A percentile compares a stretch with the other conserved stretches of the same genome.
Conservation (phyloP, 2,329 filamentous ascomycete genomes). For the Exophiala calicioides region DNA sequence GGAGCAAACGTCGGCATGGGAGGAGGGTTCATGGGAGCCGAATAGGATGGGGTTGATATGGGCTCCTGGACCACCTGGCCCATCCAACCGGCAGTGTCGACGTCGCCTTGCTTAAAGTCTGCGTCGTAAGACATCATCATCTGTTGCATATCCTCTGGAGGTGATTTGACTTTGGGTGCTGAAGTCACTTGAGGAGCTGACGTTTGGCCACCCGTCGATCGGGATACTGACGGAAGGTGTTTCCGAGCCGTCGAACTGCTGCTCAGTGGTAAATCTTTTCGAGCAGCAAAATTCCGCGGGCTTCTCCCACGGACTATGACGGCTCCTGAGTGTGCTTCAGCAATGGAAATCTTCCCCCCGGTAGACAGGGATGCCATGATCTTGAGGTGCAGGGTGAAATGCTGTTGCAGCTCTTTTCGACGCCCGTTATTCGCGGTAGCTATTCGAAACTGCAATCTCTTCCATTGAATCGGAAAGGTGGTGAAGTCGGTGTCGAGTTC, state of each 20-base stretch:
- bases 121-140: constrained; percentile 20
- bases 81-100: constrained; percentile 17
- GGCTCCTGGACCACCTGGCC: constrained; percentile 24
- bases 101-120: constrained; percentile 19
- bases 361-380: constrained; percentile 81
- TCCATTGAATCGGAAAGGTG: constrained; percentile 92
- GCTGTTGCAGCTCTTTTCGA: constrained; percentile 91
- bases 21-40: constrained; percentile 27
- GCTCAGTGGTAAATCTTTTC: constrained; percentile 87
- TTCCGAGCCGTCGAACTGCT: constrained; percentile 80
- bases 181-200: constrained; percentile 31
- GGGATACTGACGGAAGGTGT: constrained; percentile 47
- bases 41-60: constrained; percentile 24
- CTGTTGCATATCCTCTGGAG: constrained; percentile 23
- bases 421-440: constrained; percentile 96
- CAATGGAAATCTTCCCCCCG: constrained; percentile 77
- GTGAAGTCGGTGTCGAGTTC: constrained; percentile 80
- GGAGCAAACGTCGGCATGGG: constrained; percentile 25
- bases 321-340: constrained; percentile 81
- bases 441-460: constrained; percentile 87
- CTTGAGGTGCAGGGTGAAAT: constrained; percentile 88
- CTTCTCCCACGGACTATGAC: constrained; percentile 93
- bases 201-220: constrained; percentile 23
- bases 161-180: constrained; percentile 28
- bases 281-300: constrained; percentile 89